These are phyloP conservation scores for Venturia effusa DNA, from an alignment of 2,329 filamentous ascomycete species.

Conservation along the genomic window DNA sequence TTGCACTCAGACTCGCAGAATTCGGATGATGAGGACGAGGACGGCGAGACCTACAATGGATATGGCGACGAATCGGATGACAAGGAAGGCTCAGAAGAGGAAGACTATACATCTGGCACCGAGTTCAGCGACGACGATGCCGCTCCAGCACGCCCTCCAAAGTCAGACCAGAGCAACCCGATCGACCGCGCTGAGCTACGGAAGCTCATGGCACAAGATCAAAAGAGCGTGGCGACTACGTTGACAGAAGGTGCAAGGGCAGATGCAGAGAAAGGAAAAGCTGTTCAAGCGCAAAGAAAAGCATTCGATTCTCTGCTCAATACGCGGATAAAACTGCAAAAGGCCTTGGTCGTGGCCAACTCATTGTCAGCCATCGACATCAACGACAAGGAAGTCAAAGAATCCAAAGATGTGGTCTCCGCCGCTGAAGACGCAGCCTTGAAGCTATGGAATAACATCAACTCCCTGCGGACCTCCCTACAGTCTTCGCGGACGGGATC, in stretches of 20 bases:
- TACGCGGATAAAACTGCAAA: slow-evolving; percentile 84
- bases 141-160: neutral
- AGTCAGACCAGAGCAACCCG: slow-evolving; percentile 15
- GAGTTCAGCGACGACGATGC: slow-evolving; percentile 4
- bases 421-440: slow-evolving; percentile 79
- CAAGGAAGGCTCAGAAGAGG: slow-evolving; percentile 17
- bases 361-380: slow-evolving; percentile 42
- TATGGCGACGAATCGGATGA: slow-evolving; percentile 20
- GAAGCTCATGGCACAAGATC: slow-evolving; percentile 56
- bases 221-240: slow-evolving; percentile 54
- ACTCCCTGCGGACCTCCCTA: slow-evolving; percentile 55
- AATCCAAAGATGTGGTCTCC: slow-evolving; percentile 43
- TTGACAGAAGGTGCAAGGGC: slow-evolving; percentile 57
- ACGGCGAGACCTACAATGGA: slow-evolving; percentile 20
- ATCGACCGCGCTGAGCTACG: slow-evolving; percentile 47
- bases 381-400: slow-evolving; percentile 23
- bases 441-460: slow-evolving; percentile 73
- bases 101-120: slow-evolving; percentile 16
- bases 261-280: slow-evolving; percentile 75
- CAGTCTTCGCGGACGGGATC: slow-evolving; percentile 40
- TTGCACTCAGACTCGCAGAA: slow-evolving; percentile 22
- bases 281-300: slow-evolving; percentile 75
- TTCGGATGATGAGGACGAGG: slow-evolving; percentile 31
- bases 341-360: slow-evolving; percentile 74
- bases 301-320: slow-evolving; percentile 84